Conservation (phyloP, 2,329 filamentous ascomycete genomes). For the Penicillium sp. region DNA sequence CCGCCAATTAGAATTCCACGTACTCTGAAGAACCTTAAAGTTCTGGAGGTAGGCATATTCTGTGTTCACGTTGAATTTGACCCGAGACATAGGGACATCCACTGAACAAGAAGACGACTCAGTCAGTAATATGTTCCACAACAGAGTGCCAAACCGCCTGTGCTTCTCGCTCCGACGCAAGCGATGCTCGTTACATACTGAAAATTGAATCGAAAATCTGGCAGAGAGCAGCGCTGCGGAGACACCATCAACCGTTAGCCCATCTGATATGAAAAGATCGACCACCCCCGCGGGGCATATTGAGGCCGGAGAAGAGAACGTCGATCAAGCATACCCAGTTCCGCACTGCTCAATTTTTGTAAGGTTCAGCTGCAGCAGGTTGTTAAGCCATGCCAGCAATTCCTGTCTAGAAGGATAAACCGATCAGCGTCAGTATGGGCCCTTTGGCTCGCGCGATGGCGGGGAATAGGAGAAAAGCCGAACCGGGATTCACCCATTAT, state of each 20-base stretch:
- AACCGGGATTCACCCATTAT: conserved; percentile 68
- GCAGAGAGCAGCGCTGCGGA: conserved; percentile 78
- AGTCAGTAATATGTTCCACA: conserved; percentile 12
- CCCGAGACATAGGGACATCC: conserved; percentile 89
- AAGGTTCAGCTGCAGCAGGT: conserved; percentile 94
- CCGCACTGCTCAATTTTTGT: conserved; percentile 99
- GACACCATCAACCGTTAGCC: conserved; percentile 2
- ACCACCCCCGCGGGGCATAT: background rate
- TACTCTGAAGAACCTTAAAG: conserved; percentile 96
- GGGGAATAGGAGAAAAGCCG: conserved; percentile 22
- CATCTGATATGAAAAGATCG: background rate
- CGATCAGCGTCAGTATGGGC: conserved; percentile 10
- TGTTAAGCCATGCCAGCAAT: conserved; percentile 93
- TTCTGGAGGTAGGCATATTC: conserved; percentile 98
- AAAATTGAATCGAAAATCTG: conserved; percentile 99
- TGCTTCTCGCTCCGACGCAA: background rate
- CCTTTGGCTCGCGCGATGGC: conserved; percentile 12
- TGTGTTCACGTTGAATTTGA: conserved; percentile 97
- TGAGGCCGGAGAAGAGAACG: conserved; percentile 8
- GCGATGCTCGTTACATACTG: conserved; percentile 47
- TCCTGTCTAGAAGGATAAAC: conserved; percentile 68
- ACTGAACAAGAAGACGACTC: conserved; percentile 41
- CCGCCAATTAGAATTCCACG: conserved; percentile 32
- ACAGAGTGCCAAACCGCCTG: conserved; percentile 1
- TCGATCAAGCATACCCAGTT: conserved; percentile 67